Percentiles rank a stretch among this genome's conserved stretches.
Evolutionary conservation across 108 stramenopile species (phyloP).

Genomic region (Chaetoceros tenuissimus): DNA sequence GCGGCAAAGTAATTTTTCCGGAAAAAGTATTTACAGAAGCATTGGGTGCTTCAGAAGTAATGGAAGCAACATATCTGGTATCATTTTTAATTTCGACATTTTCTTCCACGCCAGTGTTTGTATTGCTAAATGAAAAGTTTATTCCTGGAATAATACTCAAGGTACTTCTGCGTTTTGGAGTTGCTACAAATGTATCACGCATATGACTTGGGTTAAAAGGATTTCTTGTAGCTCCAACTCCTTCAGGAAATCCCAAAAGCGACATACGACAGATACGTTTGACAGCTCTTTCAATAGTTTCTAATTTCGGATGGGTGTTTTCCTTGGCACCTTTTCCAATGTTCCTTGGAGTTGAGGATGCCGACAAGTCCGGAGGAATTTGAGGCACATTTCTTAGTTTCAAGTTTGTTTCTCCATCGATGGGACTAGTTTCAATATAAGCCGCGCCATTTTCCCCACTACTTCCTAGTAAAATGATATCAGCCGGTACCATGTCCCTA

Average conservation of each 20-base stretch:
- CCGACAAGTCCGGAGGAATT: conserved; percentile 29
- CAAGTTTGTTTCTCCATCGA: conserved; percentile 98
- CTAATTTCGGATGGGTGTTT: conserved; percentile 18
- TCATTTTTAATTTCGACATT: conserved; percentile 9
- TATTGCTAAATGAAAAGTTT: background rate
- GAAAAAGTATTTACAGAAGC: conserved; percentile 84
- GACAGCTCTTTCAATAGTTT: conserved; percentile 58
- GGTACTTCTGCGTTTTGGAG: conserved; percentile 6
- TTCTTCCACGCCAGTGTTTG: background rate
- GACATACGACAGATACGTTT: conserved; percentile 61
- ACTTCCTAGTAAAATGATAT: conserved; percentile 84
- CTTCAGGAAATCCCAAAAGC: conserved; percentile 49
- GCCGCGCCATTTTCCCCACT: conserved; percentile 69
- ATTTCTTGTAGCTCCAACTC: conserved; percentile 35
- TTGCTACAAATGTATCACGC: conserved; percentile 5
- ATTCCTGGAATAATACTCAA: too few species aligned
- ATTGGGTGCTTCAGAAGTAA: conserved; percentile 85
- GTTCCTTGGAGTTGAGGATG: conserved; percentile 6
- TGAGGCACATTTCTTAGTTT: conserved; percentile 78
- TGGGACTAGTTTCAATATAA: conserved; percentile 93
- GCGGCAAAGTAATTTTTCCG: conserved; percentile 71
- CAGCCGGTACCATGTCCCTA: conserved; percentile 90
- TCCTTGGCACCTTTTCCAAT: conserved; percentile 13
- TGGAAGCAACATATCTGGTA: conserved; percentile 34
- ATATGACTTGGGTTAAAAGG: conserved; percentile 36